Percentiles rank a stretch among this genome's conserved stretches.
These are phyloP conservation scores for Ganoderma multipileum DNA, from an alignment of 1,284 basidiomycete genomes.

Conservation along the genomic window DNA sequence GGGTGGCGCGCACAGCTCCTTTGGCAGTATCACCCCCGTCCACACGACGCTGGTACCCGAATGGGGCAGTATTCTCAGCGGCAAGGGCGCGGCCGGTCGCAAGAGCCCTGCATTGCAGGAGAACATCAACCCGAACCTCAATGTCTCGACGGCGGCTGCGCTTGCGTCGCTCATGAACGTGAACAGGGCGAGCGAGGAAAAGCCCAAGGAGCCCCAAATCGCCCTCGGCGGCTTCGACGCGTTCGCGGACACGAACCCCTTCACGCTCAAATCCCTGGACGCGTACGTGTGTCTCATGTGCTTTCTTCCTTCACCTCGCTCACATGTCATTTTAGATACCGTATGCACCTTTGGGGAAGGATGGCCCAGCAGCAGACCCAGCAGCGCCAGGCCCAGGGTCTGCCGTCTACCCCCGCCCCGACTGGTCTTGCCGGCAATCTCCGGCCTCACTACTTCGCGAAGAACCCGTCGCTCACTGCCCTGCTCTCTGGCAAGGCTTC, in stretches of 20 bases:
- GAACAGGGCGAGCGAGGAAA: slow-evolving; percentile 25
- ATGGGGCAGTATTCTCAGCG: slow-evolving; percentile 42
- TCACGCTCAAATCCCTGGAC: slow-evolving; percentile 85
- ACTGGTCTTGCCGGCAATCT: slow-evolving; percentile 58
- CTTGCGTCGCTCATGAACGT: slow-evolving; percentile 22
- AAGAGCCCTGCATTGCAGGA: slow-evolving; percentile 57
- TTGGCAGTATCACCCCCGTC: slow-evolving; percentile 82
- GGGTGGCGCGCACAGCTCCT: slow-evolving; percentile 65
- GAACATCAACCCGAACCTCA: slow-evolving; percentile 84
- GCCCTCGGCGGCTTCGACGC: slow-evolving; percentile 56
- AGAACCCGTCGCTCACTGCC: slow-evolving; percentile 43
- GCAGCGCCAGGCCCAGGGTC: slow-evolving; percentile 39
- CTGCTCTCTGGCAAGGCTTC: slow-evolving; percentile 58
- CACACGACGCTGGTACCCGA: slow-evolving; percentile 85
- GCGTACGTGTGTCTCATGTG: slow-evolving; percentile 49
- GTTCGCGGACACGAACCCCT: slow-evolving; percentile 79
- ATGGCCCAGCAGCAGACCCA: slow-evolving; percentile 60
- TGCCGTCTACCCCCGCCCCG: slow-evolving; percentile 37
- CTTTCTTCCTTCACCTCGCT: slow-evolving; percentile 11
- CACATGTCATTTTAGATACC: slow-evolving; percentile 49
- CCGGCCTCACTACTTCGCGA: slow-evolving; percentile 63
- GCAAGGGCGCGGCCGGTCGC: slow-evolving; percentile 40
- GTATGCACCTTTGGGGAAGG: slow-evolving; percentile 89
- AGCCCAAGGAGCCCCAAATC: slow-evolving; percentile 35
- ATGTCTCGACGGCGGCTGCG: slow-evolving; percentile 41